Percentiles rank a stretch among this genome's conserved stretches.
These are phyloP conservation scores for Aspergillus chevalieri DNA, from an alignment of 2,329 filamentous ascomycete species.

Conservation along the genomic window DNA sequence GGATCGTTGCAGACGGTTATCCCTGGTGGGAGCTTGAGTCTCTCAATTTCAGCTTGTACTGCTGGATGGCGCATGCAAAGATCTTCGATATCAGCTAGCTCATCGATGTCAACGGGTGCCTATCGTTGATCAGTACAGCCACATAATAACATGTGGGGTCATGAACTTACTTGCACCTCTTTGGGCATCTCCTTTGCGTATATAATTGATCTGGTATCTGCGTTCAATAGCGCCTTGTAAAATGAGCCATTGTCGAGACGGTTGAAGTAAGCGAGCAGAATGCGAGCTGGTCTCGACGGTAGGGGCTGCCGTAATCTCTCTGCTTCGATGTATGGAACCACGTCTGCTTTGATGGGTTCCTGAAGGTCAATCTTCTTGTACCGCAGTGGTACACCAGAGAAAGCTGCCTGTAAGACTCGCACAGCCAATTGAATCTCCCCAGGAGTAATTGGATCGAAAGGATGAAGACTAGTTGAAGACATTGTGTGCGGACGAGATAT, in stretches of 20 bases:
- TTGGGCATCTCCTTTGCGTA: conserved; percentile 41
- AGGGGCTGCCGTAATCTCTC: conserved; percentile 50
- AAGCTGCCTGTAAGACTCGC: conserved; percentile 30
- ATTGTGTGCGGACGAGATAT: neutral
- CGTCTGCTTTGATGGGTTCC: conserved; percentile 57
- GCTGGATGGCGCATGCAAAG: conserved; percentile 49
- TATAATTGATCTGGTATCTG: conserved; percentile 28
- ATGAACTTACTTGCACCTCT: conserved; percentile 36
- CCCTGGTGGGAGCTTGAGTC: conserved; percentile 53
- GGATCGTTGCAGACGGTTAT: conserved; percentile 54
- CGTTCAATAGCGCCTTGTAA: conserved; percentile 36
- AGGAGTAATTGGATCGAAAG: conserved; percentile 34
- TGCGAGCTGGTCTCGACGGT: conserved; percentile 46
- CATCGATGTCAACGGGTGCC: conserved; percentile 54
- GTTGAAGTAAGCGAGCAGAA: conserved; percentile 49
- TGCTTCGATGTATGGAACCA: conserved; percentile 56
- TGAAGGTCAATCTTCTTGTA: conserved; percentile 63
- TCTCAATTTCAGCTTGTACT: conserved; percentile 54
- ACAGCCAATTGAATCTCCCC: conserved; percentile 32
- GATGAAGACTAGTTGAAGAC: conserved; percentile 16
- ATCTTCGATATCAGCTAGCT: conserved; percentile 54
- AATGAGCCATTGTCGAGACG: conserved; percentile 37
- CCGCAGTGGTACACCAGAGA: conserved; percentile 32
- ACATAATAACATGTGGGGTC: conserved; percentile 24
- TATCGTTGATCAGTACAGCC: conserved; percentile 49